These are phyloP conservation scores for Penicillium sp. DNA, from an alignment of 2,329 filamentous ascomycete genomes.

Conservation along the genomic window DNA sequence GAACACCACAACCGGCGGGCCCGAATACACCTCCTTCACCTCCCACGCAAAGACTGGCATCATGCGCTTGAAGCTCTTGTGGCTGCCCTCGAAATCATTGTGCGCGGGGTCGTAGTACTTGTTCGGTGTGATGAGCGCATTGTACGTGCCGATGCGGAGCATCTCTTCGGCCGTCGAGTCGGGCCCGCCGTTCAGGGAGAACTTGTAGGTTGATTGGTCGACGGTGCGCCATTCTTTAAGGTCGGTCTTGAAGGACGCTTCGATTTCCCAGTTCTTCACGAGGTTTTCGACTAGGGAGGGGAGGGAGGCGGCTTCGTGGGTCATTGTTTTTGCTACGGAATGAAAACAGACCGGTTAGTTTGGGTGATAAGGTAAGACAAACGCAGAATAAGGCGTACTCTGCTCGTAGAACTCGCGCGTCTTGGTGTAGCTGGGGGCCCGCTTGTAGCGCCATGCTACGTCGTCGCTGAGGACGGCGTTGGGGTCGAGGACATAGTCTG, in stretches of 20 bases:
- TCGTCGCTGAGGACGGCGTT: constrained; percentile 63
- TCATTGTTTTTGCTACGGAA: constrained; percentile 59
- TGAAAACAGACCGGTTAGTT: background rate
- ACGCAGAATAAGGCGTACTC: constrained; percentile 48
- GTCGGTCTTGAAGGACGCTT: constrained; percentile 67
- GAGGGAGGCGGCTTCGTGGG: constrained; percentile 61
- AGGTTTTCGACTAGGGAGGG: constrained; percentile 69
- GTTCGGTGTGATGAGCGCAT: constrained; percentile 67
- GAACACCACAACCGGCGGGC: constrained; percentile 66
- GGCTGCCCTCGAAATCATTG: constrained; percentile 66
- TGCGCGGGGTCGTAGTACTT: constrained; percentile 67
- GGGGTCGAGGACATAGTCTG: constrained; percentile 64
- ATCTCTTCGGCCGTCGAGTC: constrained; percentile 65
- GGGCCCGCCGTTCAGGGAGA: constrained; percentile 66
- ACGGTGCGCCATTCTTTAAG: constrained; percentile 70
- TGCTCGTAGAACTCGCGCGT: constrained; percentile 64
- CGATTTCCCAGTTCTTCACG: constrained; percentile 75
- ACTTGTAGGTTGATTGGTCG: constrained; percentile 63
- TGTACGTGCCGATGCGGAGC: constrained; percentile 72
- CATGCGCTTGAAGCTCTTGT: constrained; percentile 75
- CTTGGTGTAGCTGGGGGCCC: constrained; percentile 67
- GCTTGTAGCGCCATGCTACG: constrained; percentile 65
- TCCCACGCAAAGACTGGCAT: constrained; percentile 76
- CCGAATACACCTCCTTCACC: constrained; percentile 70
- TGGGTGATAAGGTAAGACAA: background rate